Percentiles rank a stretch among this genome's conserved stretches.
Conservation (phyloP, 2,329 filamentous ascomycete species). For the Cyclaneusma minus region DNA sequence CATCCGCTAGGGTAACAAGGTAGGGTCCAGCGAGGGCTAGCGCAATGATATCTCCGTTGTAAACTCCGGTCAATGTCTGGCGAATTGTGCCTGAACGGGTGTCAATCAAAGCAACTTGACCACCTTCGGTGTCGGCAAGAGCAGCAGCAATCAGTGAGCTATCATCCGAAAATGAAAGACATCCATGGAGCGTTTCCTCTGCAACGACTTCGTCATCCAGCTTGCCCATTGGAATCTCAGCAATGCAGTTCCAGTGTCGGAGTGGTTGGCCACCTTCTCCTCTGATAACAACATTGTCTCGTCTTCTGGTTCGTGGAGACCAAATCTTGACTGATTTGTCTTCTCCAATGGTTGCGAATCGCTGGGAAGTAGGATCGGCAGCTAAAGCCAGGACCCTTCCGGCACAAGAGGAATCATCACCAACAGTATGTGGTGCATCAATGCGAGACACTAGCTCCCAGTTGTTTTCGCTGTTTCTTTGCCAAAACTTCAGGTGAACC, state of each 20-base stretch:
- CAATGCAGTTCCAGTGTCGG: conserved; percentile 61
- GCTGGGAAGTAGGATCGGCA: conserved; percentile 48
- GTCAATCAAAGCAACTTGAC: conserved; percentile 63
- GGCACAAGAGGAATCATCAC: conserved; percentile 29
- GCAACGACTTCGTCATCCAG: conserved; percentile 22
- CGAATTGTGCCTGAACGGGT: conserved; percentile 50
- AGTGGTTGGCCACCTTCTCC: conserved; percentile 41
- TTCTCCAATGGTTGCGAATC: conserved; percentile 74
- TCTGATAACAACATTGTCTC: conserved; percentile 50
- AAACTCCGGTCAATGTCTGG: conserved; percentile 51
- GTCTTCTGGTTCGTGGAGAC: conserved; percentile 55
- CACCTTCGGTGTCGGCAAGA: conserved; percentile 35
- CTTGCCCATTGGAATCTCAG: conserved; percentile 32
- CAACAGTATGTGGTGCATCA: conserved; percentile 61
- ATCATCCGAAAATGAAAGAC: conserved; percentile 67
- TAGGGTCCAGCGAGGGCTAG: conserved; percentile 58
- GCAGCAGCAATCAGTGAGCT: conserved; percentile 68
- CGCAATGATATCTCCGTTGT: conserved; percentile 48
- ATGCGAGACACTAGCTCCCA: conserved; percentile 73
- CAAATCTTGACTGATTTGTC: conserved; percentile 70
- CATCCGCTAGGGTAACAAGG: conserved; percentile 59
- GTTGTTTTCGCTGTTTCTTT: conserved; percentile 38
- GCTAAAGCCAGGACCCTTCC: conserved; percentile 56
- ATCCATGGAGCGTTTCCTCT: conserved; percentile 31
- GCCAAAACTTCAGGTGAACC: conserved; percentile 84